Percentiles rank a stretch among this genome's conserved stretches.
These are phyloP conservation scores for Fusarium pilosicola DNA, from an alignment of 2,329 filamentous ascomycete species.

Conservation along the genomic window DNA sequence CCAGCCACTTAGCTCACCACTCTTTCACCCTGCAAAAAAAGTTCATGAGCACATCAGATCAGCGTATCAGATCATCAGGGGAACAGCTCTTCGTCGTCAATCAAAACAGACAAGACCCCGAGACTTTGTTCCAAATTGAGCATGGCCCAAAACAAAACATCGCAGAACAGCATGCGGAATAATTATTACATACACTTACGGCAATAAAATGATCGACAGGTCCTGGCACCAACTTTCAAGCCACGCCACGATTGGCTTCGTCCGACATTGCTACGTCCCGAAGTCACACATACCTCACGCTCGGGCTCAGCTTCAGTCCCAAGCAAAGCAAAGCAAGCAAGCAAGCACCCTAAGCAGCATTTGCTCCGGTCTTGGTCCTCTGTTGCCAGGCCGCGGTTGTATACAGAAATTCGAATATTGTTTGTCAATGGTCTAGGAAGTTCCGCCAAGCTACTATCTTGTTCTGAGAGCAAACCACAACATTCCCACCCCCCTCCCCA, in stretches of 20 bases:
- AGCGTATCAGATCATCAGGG: conserved; percentile 17
- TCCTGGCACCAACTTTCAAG: conserved; percentile 6
- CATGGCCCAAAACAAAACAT: neutral
- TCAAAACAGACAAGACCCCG: neutral
- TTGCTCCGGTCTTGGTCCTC: conserved; percentile 21
- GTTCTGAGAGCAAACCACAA: neutral
- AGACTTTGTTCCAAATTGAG: neutral
- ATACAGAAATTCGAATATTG: conserved; percentile 4
- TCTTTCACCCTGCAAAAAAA: neutral
- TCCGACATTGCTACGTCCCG: conserved; percentile 26
- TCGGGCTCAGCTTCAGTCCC: conserved; percentile 3
- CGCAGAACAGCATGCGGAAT: neutral
- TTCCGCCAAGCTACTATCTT: conserved; percentile 10
- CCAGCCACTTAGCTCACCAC: conserved; percentile 26
- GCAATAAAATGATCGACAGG: conserved; percentile 14
- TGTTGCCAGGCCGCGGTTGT: conserved; percentile 3
- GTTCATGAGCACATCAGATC: conserved; percentile 6
- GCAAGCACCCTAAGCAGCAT: conserved; percentile 3
- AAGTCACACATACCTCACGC: conserved; percentile 31
- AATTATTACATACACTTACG: neutral
- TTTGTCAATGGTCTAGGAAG: conserved; percentile 1
- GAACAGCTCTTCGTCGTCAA: neutral
- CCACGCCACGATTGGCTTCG: conserved; percentile 13
- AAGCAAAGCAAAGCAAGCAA: neutral
- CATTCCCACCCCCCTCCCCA: neutral